A percentile compares a stretch with the other conserved stretches of the same genome.
Evolutionary conservation across 2,329 filamentous ascomycete genomes (phyloP).

Genomic region (Aspergillus tamarii): DNA sequence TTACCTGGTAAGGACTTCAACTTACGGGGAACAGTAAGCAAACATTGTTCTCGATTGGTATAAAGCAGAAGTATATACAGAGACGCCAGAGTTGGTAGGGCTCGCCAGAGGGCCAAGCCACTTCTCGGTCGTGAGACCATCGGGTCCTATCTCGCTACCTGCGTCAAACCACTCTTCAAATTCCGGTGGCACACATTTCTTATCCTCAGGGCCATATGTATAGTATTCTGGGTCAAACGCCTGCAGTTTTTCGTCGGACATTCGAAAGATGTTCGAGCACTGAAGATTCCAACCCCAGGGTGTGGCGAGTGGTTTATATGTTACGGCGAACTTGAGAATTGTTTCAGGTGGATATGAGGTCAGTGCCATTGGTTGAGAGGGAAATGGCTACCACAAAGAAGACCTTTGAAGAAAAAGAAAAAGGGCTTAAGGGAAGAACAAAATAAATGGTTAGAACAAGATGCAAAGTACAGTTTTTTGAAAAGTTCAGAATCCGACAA

Average conservation of each 20-base stretch:
- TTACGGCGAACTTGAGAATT: rapidly evolving
- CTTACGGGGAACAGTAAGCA: not conserved
- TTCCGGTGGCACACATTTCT: not conserved
- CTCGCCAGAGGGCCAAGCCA: not conserved
- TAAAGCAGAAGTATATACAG: not conserved
- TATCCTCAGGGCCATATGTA: too few species aligned
- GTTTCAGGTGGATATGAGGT: not conserved
- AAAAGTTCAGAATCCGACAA: too few species aligned
- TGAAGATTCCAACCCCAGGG: not conserved
- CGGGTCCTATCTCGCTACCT: too few species aligned
- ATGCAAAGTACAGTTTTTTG: not conserved
- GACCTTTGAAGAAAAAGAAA: not conserved
- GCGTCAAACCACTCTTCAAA: not conserved
- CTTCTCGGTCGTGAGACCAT: too few species aligned
- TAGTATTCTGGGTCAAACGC: too few species aligned
- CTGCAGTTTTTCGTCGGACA: too few species aligned
- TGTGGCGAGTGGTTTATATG: not conserved
- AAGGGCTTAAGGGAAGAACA: not conserved
- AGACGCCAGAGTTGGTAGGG: not conserved
- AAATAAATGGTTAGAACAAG: not conserved
- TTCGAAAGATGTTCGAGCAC: not conserved
- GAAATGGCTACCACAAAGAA: not conserved
- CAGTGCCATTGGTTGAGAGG: not conserved
- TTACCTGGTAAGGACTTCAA: not conserved
- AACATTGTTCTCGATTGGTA: not conserved